These are phyloP conservation scores for Aaosphaeria arxii DNA, from an alignment of 2,329 filamentous ascomycete species.

Conservation along the genomic window DNA sequence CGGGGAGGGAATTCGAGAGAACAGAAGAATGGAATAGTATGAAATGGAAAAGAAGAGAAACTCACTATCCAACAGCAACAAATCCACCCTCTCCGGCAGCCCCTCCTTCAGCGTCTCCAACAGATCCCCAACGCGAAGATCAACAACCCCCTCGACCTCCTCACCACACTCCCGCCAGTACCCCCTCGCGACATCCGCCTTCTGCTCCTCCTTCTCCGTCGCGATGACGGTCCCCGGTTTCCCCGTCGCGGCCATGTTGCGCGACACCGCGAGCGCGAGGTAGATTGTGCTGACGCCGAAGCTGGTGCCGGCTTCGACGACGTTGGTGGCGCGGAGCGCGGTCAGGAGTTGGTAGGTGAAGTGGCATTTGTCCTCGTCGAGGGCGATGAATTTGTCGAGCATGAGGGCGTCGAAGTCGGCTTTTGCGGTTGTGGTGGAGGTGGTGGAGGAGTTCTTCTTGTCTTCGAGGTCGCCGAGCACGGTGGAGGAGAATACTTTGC, in stretches of 20 bases:
- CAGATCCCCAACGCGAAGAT: constrained; percentile 57
- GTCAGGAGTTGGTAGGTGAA: constrained; percentile 49
- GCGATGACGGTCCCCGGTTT: constrained; percentile 51
- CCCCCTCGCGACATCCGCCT: constrained; percentile 48
- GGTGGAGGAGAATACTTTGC: background rate
- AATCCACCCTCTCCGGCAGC: constrained; percentile 53
- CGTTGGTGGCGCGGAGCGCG: constrained; percentile 26
- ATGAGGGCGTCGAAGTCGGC: constrained; percentile 4
- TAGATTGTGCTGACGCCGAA: constrained; percentile 64
- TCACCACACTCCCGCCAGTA: constrained; percentile 48
- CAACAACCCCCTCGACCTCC: constrained; percentile 50
- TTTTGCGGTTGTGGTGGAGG: background rate
- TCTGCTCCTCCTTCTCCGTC: constrained; percentile 58
- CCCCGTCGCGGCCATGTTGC: constrained; percentile 41
- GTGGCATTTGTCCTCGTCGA: constrained; percentile 58
- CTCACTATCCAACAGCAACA: constrained; percentile 59
- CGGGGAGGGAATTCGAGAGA: background rate
- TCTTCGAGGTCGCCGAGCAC: constrained; percentile 5
- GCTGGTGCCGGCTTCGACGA: constrained; percentile 47
- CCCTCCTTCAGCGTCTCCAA: constrained; percentile 53
- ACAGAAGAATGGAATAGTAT: background rate
- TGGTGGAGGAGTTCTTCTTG: background rate
- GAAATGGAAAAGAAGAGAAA: constrained; percentile 11
- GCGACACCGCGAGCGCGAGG: constrained; percentile 55
- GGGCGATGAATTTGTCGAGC: constrained; percentile 56